Percentiles rank a stretch among this genome's conserved stretches.
These are phyloP conservation scores for Diversispora epigaea DNA, from an alignment of 192 early-diverging fungal genomes.

Conservation along the genomic window DNA sequence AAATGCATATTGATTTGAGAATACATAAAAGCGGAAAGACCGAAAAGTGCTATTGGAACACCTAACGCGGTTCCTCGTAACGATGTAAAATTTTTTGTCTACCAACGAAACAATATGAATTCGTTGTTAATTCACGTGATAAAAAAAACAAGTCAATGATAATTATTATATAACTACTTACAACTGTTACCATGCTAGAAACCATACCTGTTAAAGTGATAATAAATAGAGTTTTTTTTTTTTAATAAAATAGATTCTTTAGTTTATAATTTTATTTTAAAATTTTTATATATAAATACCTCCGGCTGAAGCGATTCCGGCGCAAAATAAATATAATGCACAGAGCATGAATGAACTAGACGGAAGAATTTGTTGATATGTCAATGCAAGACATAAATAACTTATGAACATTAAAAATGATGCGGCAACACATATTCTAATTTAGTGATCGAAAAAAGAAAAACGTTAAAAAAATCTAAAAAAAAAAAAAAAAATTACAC, in stretches of 20 bases:
- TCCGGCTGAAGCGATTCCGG: neutral
- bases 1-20: conserved; percentile 56
- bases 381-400: conserved; percentile 7
- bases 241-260: neutral
- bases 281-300: neutral
- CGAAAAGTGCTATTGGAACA: conserved; percentile 57
- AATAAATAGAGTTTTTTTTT: too few species aligned
- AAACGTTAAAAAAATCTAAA: neutral
- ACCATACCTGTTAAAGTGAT: too few species aligned
- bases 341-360: neutral
- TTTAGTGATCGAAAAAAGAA: neutral
- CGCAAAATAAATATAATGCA: neutral
- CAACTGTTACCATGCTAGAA: too few species aligned
- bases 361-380: neutral
- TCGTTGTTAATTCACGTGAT: neutral
- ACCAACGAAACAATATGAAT: neutral
- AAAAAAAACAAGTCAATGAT: neutral
- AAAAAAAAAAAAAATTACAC: neutral
- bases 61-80: conserved; percentile 57
- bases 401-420: neutral
- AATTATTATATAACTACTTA: neutral
- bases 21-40: conserved; percentile 64
- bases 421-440: neutral
- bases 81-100: conserved; percentile 27
- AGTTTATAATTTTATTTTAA: neutral